Base-by-base conservation (phyloP, 345 rosid genomes). In the Eucalyptus grandis region DNA sequence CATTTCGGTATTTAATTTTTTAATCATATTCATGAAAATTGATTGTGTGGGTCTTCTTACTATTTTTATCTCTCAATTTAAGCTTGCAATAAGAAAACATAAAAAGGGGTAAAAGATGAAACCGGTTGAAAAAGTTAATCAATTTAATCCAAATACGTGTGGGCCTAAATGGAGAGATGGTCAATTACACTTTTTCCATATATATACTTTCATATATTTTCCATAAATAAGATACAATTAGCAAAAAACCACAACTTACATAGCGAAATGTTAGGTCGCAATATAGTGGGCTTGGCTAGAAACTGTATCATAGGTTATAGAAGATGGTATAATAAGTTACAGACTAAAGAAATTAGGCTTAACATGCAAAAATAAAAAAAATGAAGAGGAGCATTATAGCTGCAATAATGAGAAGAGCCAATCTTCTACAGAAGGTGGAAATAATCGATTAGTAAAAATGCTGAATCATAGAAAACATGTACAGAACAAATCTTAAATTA, bases 361-460 rank as follows among this genome's bases (percentile, higher is more conserved):
- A 62, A 27, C 34, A 62, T 27, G 69, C 69, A 62, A 62, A 62
- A 30, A 13, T 0, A 43, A 40, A 43, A 43, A 11, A 62, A 62
- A 30, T 6, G 69, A 27, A 62, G 34, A 89, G 87, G 62, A 94
- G 92, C 93, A 92, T 91, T 19, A 94, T 90, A 56, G 91, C 93
- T 60, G 94, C 91, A 77, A 93, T 89, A 54, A 90, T 54, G 51
- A 94, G 90, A 11, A 94, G 92, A 89, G 90, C 47, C 34, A 92
- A 49, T 47, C 93, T 90, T 87, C 94, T 91, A 90, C 69, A 82
- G 53, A 62, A 37, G 86, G 58, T 50, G 46, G 9, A 77, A 13
- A 80, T 31, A 65, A 7, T 31, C 17, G 37, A 14, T 34, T n/a
- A 72, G 54, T 67, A 44, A 37, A 19, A 72, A 8, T 49, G 50